Base-by-base conservation (phyloP, 1,139 yeast species). In the Kazachstania sp. region DNA sequence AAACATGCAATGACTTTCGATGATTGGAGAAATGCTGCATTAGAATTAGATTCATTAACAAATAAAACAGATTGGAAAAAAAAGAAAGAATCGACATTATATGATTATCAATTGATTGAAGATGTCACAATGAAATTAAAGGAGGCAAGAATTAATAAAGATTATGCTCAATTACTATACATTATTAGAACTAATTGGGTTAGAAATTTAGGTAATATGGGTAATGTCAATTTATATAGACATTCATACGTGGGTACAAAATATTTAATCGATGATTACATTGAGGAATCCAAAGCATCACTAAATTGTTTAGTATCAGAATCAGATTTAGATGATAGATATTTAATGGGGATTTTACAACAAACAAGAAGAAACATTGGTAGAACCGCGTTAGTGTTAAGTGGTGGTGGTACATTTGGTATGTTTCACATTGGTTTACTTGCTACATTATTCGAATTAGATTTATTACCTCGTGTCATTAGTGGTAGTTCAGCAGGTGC, bases 401-500 rank as follows among this genome's bases (percentile, higher is more conserved):
- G 95, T 43, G 98, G 98, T 1, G 98, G 98, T 2, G 90, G 95
- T 15, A 85, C 95, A 4, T 85, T 92, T 69, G 98, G 97, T 0
- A 70, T 90, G 45, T 79, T 90, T 54, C 98, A 92, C 56, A 83
- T 88, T 48, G 98, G 98, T 0, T 96, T 92, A 0, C 70, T 90
- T 47, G 79, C 87, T 8, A 85, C 94, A 5, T 71, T 92, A 38
- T 69, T 84, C 44, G 94, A 86, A 56, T 74, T 77, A 44, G 81
- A 83, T 45, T 71, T 90, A 36, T 69, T 92, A 39, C 98, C 98
- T 0, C 73, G 90, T 44, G 87, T 92, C 45, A 79, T 94, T 13
- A 84, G 95, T 45, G 98, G 98, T 0, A 84, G 95, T n/a, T 86
- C 95, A n/a, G 95, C 97, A 0, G 98, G 98, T 13, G 88, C 97